These are phyloP conservation scores for Bretschneidera sinensis DNA, from an alignment of 345 rosid genomes.

Conservation along the genomic window DNA sequence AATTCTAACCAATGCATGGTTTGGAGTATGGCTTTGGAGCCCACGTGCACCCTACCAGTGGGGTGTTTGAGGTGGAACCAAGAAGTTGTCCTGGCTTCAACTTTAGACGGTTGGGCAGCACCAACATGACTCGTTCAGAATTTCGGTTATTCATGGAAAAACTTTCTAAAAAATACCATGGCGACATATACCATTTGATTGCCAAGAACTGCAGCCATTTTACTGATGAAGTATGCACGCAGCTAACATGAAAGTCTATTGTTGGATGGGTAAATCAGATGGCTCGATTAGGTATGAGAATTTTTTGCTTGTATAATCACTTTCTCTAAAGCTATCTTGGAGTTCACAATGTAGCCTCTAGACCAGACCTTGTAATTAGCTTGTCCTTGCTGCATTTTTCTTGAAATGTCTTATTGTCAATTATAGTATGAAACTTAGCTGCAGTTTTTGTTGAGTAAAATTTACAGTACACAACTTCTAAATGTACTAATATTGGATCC, in stretches of 20 bases:
- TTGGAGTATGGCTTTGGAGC: constrained; percentile 93
- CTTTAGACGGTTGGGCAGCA: constrained; percentile 76
- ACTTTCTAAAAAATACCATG: constrained; percentile 67
- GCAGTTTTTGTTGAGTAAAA: no score
- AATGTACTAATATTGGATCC: no score
- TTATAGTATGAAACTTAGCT: background rate
- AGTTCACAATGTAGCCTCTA: background rate
- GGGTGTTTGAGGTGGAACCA: constrained; percentile 94
- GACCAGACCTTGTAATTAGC: background rate
- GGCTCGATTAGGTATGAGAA: constrained; percentile 69
- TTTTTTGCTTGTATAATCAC: no score
- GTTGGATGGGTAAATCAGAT: constrained; percentile 96
- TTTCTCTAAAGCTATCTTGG: no score
- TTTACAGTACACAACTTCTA: no score
- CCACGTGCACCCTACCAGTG: constrained; percentile 76
- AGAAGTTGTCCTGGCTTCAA: constrained; percentile 88
- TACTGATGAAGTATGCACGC: constrained; percentile 67
- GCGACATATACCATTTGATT: constrained; percentile 90
- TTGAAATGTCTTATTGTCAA: background rate
- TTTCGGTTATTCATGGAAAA: constrained; percentile 75
- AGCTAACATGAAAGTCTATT: constrained; percentile 72
- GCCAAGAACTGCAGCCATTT: constrained; percentile 99
- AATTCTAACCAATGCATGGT: constrained; percentile 56
- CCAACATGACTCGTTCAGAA: constrained; percentile 63
- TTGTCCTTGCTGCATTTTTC: background rate